These are phyloP conservation scores for Suillus discolor DNA, from an alignment of 768 basidiomycete genomes.

Conservation along the genomic window DNA sequence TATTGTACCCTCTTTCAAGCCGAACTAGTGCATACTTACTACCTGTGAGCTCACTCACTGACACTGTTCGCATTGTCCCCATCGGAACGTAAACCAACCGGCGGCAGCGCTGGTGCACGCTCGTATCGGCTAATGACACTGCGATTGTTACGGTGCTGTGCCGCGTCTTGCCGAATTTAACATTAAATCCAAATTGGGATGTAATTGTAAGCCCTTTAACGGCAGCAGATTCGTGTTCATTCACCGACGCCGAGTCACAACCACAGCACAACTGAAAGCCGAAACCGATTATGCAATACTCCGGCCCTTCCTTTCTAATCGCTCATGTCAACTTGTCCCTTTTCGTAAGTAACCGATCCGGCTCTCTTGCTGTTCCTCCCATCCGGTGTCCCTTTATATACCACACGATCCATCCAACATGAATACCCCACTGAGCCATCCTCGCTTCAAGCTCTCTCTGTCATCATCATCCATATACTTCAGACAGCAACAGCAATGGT, in stretches of 20 bases:
- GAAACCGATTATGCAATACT: not conserved
- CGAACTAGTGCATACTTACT: not conserved
- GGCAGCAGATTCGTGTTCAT: not conserved
- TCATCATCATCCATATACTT: not conserved
- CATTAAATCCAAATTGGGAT: slow-evolving; percentile 7
- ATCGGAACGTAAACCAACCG: not conserved
- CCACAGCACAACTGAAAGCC: not conserved
- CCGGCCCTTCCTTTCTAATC: slow-evolving; percentile 29
- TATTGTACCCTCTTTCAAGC: not conserved
- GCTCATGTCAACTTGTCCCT: slow-evolving; percentile 26
- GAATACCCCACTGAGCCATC: slow-evolving; percentile 1
- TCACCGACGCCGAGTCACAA: not conserved
- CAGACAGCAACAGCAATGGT: slow-evolving; percentile 14
- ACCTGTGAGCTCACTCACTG: not conserved
- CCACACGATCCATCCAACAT: slow-evolving; percentile 17
- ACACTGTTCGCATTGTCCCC: too few relatives aligned
- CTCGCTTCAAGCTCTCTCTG: slow-evolving; percentile 7
- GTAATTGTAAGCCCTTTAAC: slow-evolving; percentile 2
- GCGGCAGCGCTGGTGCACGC: not conserved
- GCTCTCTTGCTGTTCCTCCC: slow-evolving; percentile 29
- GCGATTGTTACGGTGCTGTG: slow-evolving; percentile 5
- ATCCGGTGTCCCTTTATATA: slow-evolving; percentile 34
- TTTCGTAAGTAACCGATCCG: slow-evolving; percentile 37
- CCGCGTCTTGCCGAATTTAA: slow-evolving; percentile 12
- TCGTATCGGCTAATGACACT: slow-evolving; percentile 9